Conservation (phyloP, 2,329 filamentous ascomycete genomes). For the Penicillium sp. region DNA sequence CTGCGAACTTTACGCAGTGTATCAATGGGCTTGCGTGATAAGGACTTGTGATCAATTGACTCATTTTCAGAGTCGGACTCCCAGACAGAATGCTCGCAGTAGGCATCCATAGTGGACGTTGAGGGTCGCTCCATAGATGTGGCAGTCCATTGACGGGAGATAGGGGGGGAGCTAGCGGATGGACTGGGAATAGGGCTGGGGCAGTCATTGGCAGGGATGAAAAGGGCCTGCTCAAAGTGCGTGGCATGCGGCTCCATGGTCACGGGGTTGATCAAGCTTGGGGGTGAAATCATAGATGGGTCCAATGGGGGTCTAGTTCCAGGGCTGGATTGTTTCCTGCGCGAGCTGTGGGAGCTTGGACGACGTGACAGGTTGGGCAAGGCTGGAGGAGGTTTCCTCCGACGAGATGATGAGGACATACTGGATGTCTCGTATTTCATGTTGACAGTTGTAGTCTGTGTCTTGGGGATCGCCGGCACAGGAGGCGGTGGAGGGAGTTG, state of each 20-base stretch:
- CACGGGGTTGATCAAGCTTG: conserved; percentile 43
- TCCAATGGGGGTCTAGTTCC: conserved; percentile 38
- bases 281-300: conserved; percentile 45
- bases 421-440: conserved; percentile 35
- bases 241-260: conserved; percentile 45
- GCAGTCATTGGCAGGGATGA: conserved; percentile 44
- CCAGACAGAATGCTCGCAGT: conserved; percentile 46
- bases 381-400: conserved; percentile 38
- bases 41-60: conserved; percentile 39
- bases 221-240: conserved; percentile 46
- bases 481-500: conserved; percentile 31
- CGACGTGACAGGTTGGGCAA: conserved; percentile 35
- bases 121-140: conserved; percentile 39
- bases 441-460: conserved; percentile 31
- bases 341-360: conserved; percentile 23
- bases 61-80: conserved; percentile 46
- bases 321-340: conserved; percentile 32
- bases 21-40: conserved; percentile 44
- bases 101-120: conserved; percentile 38
- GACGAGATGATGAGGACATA: conserved; percentile 34
- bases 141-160: conserved; percentile 35
- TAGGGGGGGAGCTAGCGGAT: conserved; percentile 35
- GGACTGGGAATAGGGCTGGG: conserved; percentile 44
- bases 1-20: conserved; percentile 47
- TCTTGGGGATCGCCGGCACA: conserved; percentile 29